These are phyloP conservation scores for Akanthomyces muscarius DNA, from an alignment of 2,329 filamentous ascomycete species.

Conservation along the genomic window DNA sequence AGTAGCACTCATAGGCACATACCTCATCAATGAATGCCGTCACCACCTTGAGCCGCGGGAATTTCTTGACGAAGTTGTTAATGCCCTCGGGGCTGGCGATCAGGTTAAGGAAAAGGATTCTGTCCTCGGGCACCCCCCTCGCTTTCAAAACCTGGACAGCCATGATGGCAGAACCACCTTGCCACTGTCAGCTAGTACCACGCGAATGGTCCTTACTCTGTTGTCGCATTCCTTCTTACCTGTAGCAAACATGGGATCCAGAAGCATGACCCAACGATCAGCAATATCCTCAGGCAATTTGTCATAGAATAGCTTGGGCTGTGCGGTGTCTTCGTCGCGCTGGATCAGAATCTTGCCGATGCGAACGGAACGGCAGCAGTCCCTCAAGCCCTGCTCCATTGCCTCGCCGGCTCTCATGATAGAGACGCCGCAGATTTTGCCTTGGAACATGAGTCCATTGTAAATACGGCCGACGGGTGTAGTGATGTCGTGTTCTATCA, in stretches of 20 bases:
- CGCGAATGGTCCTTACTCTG: not conserved
- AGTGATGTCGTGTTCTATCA: conserved; percentile 81
- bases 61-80: conserved; percentile 80
- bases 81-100: conserved; percentile 96
- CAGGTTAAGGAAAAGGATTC: conserved; percentile 92
- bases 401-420: conserved; percentile 98
- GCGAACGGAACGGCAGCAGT: conserved; percentile 95
- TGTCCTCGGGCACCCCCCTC: conserved; percentile 88
- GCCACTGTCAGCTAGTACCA: not conserved
- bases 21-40: conserved; percentile 91
- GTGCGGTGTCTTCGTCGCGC: conserved; percentile 88
- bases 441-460: conserved; percentile 88
- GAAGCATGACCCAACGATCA: conserved; percentile 83
- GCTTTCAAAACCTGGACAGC: conserved; percentile 89
- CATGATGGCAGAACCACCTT: conserved; percentile 93
- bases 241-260: conserved; percentile 99
- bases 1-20: conserved; percentile 21
- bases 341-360: conserved; percentile 99
- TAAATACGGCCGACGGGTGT: conserved; percentile 89
- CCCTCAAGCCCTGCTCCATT: conserved; percentile 94
- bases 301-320: conserved; percentile 94
- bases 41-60: conserved; percentile 84
- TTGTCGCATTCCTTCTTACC: conserved; percentile 47
- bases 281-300: conserved; percentile 94
- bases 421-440: conserved; percentile 96